Evolutionary conservation across 345 rosid genomes (phyloP), one percentile per base, ranked within the genome.

Genomic region (Abelmoschus esculentus): DNA sequence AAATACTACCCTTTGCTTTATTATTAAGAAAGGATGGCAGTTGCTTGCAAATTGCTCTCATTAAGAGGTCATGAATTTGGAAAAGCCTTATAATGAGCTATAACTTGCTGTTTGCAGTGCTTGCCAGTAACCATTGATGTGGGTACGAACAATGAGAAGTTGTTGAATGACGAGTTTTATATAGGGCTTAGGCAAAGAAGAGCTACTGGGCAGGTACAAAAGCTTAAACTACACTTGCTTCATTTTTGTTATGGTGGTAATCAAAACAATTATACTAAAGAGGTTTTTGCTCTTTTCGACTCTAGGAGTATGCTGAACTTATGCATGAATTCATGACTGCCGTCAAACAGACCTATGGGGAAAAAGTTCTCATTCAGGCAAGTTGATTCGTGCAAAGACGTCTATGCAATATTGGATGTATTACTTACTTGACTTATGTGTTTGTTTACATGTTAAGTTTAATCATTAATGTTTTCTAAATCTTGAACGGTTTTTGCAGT

Each of bases 101-200:
- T 12, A 19, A 5, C 36, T 65, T 52, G 18, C 70, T 29, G n/a
- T 61, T 76, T 74, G 63, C 88, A 95, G 99, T 95, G 99, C 83
- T 82, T 95, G 74, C 99, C 99, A 57, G 75, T 95, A 8, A 93
- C 99, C 60, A 91, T 95, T 76, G 99, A 95, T 83, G 99, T 95
- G 44, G 99, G 99, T 67, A 95, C 99, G 73, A 95, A 93, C 84
- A 93, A 93, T 53, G 96, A 91, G 88, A 72, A 77, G 61, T 78
- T 93, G 80, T 76, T 93, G 76, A 84, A 91, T n/a, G 96, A 93
- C 46, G 97, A 93, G 80, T 93, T 89, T 74, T 93, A 93, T 78
- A 93, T 93, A 40, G 98, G 97, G 71, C 91, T 93, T 47, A 87
- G 96, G 80, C 97, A 84, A 85, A 88, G 87, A 84, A 83, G 99